Evolutionary conservation across 2,329 filamentous ascomycete species (phyloP), one percentile per base, ranked within the genome.

Genomic region (Trichoderma lentiforme): DNA sequence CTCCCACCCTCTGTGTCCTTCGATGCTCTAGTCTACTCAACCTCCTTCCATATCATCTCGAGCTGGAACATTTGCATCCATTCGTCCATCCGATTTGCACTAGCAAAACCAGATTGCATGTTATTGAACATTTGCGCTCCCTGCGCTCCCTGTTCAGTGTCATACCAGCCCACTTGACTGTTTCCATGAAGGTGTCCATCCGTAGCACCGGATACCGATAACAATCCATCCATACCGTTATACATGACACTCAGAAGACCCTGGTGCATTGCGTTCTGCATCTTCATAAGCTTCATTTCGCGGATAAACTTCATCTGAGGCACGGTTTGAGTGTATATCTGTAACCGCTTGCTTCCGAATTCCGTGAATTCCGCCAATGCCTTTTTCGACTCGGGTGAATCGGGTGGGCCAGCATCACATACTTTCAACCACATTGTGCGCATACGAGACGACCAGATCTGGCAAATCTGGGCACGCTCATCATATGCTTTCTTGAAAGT

Each of bases 381-480:
- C 1, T 70, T 73, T 8, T 78, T 65, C 1, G 76, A 79, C 43
- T 77, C 78, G 1, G 72, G 47, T 0, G 78, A 78, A 4, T 75
- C 79, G 0, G 77, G 75, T 0, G 69, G 62, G 1, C 79, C 79
- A 1, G 77, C 77, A 0, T 71, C 74, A 65, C 80, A 82, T 0
- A 68, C 76, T 11, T 75, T 73, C 2, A 76, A 73, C 76, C 79
- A 83, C 74, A 81, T 77, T 1, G 63, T 74, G n/a, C 82, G 81
- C 81, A 83, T 83, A 6, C 82, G 79, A 0, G 79, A 78, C 3
- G 81, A 81, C 78, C 81, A 83, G 6, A 83, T 75, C 39, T 80
- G 79, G 62, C 82, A 83, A 51, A 81, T 80, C 6, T 78, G 73
- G 2, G 74, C 56, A 0, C 76, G 74, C 14, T 78, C 73, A 12